phyloP scores from a whole-genome alignment of 2,329 filamentous ascomycete species.

The Scortechinia acanthostroma region DNA sequence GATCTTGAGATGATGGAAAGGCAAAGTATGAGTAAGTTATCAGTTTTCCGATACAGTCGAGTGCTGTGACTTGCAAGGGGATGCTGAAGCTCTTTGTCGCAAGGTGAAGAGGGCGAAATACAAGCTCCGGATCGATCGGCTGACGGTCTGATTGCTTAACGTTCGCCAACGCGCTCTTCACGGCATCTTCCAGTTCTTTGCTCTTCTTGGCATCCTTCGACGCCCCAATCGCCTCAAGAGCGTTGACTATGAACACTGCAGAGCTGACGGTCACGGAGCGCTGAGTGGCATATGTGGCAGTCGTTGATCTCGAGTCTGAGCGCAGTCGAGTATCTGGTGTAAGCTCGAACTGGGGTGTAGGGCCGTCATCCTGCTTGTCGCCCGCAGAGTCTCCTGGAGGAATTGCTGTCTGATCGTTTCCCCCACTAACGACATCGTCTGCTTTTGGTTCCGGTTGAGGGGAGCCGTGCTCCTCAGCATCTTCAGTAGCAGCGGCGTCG shows the following conservation, averaged over 20 bases:
- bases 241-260: constrained; percentile 89
- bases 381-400: neutral
- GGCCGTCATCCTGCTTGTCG: neutral
- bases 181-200: constrained; percentile 75
- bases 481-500: neutral
- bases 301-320: constrained; percentile 55
- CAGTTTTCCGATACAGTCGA: constrained; percentile 97
- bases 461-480: constrained; percentile 5
- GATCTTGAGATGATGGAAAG: constrained; percentile 43
- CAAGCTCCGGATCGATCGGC: constrained; percentile 79
- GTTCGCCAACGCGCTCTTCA: constrained; percentile 73
- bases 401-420: neutral
- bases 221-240: constrained; percentile 81
- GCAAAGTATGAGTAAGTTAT: constrained; percentile 99
- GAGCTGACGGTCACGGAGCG: constrained; percentile 71
- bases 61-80: constrained; percentile 76
- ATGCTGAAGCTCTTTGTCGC: constrained; percentile 83
- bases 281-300: constrained; percentile 36
- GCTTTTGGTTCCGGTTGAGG: constrained; percentile 6
- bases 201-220: constrained; percentile 86
- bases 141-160: constrained; percentile 79
- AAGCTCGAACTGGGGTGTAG: neutral
- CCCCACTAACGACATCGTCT: constrained; percentile 12
- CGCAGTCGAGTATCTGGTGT: constrained; percentile 25
- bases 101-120: constrained; percentile 84